Evolutionary conservation across 1,284 basidiomycete species (phyloP), one percentile per base, ranked within the genome.

Genomic region (Cystobasidium sp.): DNA sequence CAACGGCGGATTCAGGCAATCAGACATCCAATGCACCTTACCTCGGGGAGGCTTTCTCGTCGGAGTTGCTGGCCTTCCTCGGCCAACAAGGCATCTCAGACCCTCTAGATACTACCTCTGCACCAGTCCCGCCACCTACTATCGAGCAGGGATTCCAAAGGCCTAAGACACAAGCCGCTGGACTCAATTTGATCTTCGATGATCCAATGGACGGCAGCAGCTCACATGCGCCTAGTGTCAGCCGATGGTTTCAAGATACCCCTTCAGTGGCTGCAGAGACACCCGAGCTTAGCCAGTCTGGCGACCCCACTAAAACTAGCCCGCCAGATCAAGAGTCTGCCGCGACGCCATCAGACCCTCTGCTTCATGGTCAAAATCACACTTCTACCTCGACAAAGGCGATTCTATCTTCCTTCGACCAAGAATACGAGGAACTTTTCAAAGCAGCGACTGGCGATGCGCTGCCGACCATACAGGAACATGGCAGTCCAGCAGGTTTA

Each of bases 361-460:
- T 62, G 6, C 24, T 18, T 8, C 8, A 22, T 49, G 44, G 37
- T 22, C 49, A 59, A 39, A 37, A 22, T 4, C n/a, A 3, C 37
- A 41, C 47, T 9, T 49, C 69, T 41, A 12, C 22, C 2, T 53
- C 39, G 20, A 71, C 69, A 0, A 52, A 63, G 20, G 43, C 44
- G 3, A 41, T 66, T 14, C 62, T 73, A 18, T 73, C 70, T 3
- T 66, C 70, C 18, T 73, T 73, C 44, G 70, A 73, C 24, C 16
- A 47, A 41, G 70, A 73, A 20, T 73, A 73, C 24, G 52, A 73
- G 49, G 46, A 59, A 5, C 62, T 73, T n/a, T 73, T 73, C 53
- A 52, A 61, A 20, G n/a, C 68, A n/a, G 22, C 24, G 4, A 37
- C 68, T 22, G 58, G 20, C 31, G 7, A 31, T 8, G 10, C 47